These are phyloP conservation scores for Limonomyces culmigenus DNA, from an alignment of 1,284 basidiomycete genomes.

Conservation along the genomic window DNA sequence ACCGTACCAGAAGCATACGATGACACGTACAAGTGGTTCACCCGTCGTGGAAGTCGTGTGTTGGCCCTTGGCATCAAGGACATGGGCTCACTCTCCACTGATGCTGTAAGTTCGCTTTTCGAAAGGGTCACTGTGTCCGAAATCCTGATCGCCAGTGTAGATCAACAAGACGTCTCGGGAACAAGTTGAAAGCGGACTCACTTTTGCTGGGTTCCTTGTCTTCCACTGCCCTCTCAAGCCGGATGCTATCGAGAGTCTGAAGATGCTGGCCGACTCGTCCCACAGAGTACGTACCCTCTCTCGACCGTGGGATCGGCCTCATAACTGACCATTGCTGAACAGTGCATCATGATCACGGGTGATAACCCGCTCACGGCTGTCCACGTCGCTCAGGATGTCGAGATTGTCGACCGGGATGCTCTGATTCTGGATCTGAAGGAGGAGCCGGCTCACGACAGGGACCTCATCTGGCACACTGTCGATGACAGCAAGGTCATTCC, in stretches of 20 bases:
- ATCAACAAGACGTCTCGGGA: constrained; percentile 74
- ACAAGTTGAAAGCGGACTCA: constrained; percentile 59
- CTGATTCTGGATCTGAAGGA: constrained; percentile 84
- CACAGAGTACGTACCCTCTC: constrained; percentile 57
- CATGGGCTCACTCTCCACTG: constrained; percentile 27
- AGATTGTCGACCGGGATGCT: constrained; percentile 87
- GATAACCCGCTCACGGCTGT: constrained; percentile 92
- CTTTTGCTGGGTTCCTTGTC: constrained; percentile 84
- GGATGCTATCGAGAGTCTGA: constrained; percentile 80
- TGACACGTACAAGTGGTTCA: constrained; percentile 87
- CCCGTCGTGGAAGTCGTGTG: constrained; percentile 79
- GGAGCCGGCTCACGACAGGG: constrained; percentile 50
- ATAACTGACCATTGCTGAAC: constrained; percentile 1
- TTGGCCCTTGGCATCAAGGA: constrained; percentile 80
- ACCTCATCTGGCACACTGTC: constrained; percentile 84
- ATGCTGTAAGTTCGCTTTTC: not conserved
- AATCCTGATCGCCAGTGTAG: constrained; percentile 18
- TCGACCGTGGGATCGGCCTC: not conserved
- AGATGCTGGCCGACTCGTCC: constrained; percentile 87
- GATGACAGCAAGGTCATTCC: constrained; percentile 79
- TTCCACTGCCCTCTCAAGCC: constrained; percentile 93
- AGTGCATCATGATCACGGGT: constrained; percentile 97
- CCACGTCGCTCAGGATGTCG: constrained; percentile 87
- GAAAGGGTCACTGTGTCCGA: not conserved
- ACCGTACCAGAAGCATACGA: constrained; percentile 69